Evolutionary conservation across 176 grass and related monocot genomes (phyloP), one percentile per base, ranked within the genome.

Genomic region (Oryza officinalis): DNA sequence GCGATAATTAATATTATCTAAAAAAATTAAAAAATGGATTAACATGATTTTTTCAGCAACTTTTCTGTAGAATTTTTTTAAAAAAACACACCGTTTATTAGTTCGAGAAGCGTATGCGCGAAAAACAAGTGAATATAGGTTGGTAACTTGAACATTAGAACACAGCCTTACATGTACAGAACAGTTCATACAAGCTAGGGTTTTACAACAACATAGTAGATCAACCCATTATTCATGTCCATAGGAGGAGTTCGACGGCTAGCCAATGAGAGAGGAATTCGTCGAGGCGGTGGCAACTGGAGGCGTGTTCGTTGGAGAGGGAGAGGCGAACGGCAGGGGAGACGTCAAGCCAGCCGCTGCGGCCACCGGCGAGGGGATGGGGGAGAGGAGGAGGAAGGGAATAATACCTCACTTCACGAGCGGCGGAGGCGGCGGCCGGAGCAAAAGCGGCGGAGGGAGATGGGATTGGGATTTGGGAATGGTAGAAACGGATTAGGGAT

Each of bases 401-500:
- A 61, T n/a, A 61, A 61, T 61, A 61, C 57, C 57, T 61, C n/a
- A 5, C 57, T 45, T 61, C 57, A 5, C 57, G 61, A 79, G 74
- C 33, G 63, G 44, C 75, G 43, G 75, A 37, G 54, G 30, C 6
- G 12, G 65, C 15, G 57, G n/a, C 13, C 32, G 44, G 72, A 41
- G 40, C 40, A 41, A 10, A 41, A 41, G 10, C 40, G n/a, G 68
- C 5, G 43, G 45, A n/a, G 25, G 17, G 6, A 35, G 46, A 17
- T 11, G 40, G 76, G 81, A 84, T 75, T 80, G 76, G 87, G 87
- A 88, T 80, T 75, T 80, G 76, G 87, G 87, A 88, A 75, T 88
- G 69, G 69, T 63, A 74, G 79, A 38, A 23, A 27, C 46, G 61
- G 87, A n/a, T 66, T 57, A 79, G 81, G 71, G 74, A 83, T 83